phyloP scores from a whole-genome alignment of 257 asterid genomes.

The Cinchona pubescens region DNA sequence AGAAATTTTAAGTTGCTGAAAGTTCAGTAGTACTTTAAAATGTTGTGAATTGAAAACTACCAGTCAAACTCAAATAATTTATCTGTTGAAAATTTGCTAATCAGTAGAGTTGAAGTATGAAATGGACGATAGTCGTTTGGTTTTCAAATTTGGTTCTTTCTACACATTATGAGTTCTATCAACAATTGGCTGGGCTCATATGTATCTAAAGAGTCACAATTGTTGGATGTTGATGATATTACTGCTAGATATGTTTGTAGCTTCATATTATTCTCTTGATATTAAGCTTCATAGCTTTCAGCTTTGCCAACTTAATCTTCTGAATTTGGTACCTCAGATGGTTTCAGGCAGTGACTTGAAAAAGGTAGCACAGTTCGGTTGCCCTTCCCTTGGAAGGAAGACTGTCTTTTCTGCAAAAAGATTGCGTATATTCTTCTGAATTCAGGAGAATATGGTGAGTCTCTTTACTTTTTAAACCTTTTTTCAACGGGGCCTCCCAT shows the following conservation, averaged over 20 bases:
- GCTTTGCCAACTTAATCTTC: constrained; percentile 18
- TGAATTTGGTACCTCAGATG: constrained; percentile 52
- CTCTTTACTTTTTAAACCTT: neutral
- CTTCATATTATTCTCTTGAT: neutral
- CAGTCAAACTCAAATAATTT: neutral
- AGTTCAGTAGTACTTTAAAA: no score
- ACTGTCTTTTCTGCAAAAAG: constrained; percentile 51
- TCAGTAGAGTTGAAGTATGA: neutral
- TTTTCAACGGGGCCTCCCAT: neutral
- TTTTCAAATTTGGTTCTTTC: no score
- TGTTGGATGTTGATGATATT: neutral
- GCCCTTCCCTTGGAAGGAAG: constrained; percentile 58
- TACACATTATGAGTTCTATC: neutral
- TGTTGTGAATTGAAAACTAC: neutral
- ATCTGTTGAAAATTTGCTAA: neutral
- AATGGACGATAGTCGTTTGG: neutral
- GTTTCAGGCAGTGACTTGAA: constrained; percentile 85
- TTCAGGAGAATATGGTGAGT: constrained; percentile 64
- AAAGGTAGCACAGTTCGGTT: constrained; percentile 69
- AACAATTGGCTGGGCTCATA: neutral
- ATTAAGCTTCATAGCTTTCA: neutral
- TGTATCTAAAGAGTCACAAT: neutral
- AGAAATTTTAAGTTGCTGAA: neutral
- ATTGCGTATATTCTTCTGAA: constrained; percentile 62
- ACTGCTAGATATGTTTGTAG: neutral